phyloP scores from a whole-genome alignment of 1,284 basidiomycete genomes.

The Cryptococcus sp. region DNA sequence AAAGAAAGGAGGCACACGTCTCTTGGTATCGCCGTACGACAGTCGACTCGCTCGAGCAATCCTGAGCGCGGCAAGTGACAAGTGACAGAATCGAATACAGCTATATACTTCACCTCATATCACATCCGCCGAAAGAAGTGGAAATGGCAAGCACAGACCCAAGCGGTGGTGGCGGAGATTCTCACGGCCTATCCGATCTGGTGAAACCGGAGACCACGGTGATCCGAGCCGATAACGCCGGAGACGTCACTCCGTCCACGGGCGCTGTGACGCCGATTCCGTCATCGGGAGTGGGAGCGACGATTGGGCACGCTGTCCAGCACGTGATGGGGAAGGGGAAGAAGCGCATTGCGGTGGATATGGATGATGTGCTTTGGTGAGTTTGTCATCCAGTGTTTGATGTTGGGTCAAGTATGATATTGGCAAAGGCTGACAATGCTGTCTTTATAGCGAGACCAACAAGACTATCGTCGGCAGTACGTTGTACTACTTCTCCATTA shows the following conservation, averaged over 20 bases:
- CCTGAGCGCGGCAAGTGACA: too few species aligned
- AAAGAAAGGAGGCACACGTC: too few species aligned
- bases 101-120: too few species aligned
- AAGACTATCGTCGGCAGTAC: slow-evolving; percentile 65
- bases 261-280: slow-evolving; percentile 5
- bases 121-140: too few species aligned
- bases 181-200: too few species aligned
- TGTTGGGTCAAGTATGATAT: not conserved
- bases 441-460: slow-evolving; percentile 61
- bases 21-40: too few species aligned
- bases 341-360: slow-evolving; percentile 65
- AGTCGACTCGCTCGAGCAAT: too few species aligned
- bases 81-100: too few species aligned
- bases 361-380: slow-evolving; percentile 71
- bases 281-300: slow-evolving; percentile 2
- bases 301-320: not conserved
- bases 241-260: not conserved
- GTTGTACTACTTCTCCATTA: slow-evolving; percentile 28
- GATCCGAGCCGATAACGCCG: not conserved
- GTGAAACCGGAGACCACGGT: too few species aligned
- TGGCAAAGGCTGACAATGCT: not conserved
- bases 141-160: too few species aligned
- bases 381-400: slow-evolving; percentile 4
- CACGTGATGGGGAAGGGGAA: slow-evolving; percentile 15
- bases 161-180: too few species aligned